Base-by-base conservation (phyloP, 371 early-diverging fungal genomes). In the Rhizomucor pusillus region DNA sequence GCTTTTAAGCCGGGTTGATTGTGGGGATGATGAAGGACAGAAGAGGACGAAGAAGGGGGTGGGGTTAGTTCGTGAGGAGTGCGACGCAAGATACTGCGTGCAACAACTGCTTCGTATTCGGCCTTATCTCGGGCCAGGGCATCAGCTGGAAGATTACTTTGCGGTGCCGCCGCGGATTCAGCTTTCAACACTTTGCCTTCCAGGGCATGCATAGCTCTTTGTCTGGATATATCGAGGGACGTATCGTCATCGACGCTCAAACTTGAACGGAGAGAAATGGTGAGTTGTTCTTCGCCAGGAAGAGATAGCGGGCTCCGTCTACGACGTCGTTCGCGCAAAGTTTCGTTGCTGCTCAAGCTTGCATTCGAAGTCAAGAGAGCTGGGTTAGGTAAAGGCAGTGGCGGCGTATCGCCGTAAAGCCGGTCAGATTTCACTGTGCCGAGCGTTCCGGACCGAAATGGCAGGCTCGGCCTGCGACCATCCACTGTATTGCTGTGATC, bases 61-160 rank as follows among this genome's bases (percentile, higher is more conserved):
- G n/a, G n/a, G n/a, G n/a, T n/a, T n/a, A n/a, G n/a, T n/a, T n/a
- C n/a, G n/a, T n/a, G n/a, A n/a, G n/a, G n/a, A n/a, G n/a, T n/a
- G n/a, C n/a, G n/a, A n/a, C n/a, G n/a, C n/a, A n/a, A n/a, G n/a
- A 51, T 51, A 13, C 59, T 56, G 23, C 64, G 52, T 10, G 67
- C 53, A 14, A 70, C 71, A 14, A 63, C 51, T 3, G 71, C 71
- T 14, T 70, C 71, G 16, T 70, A 70, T 39, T 70, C 64, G 14
- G 71, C 67, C 19, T 71, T 67, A 22, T 66, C 67, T 11, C 51
- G 56, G 20, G 49, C 57, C 34, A 57, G 18, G 9, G 43, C 25
- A 13, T 43, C 23, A 6, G 49, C 14, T 18, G 16, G 16, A 39
- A 37, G 39, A 16, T 39, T 20, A 35, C 37, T 37, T n/a, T n/a